Percentiles rank a stretch among this genome's conserved stretches.
phyloP scores from a whole-genome alignment of 345 rosid genomes.

The Noccaea caerulescens region DNA sequence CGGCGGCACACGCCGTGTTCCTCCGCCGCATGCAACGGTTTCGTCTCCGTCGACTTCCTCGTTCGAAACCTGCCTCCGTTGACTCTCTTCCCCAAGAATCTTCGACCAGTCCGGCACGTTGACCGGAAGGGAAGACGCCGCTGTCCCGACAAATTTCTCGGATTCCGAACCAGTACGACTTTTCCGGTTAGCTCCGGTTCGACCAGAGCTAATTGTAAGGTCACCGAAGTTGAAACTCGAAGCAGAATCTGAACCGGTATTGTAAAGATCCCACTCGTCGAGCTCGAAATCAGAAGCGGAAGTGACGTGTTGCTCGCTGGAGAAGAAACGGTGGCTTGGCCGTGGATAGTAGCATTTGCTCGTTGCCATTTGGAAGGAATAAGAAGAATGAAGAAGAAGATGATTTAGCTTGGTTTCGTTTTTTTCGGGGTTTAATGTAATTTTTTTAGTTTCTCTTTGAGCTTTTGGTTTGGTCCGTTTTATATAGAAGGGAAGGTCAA shows the following conservation, averaged over 20 bases:
- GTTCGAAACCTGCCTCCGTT: conserved; percentile 42
- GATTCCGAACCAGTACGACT: conserved; percentile 24
- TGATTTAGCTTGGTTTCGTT: background rate
- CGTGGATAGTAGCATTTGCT: conserved; percentile 65
- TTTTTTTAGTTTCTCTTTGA: background rate
- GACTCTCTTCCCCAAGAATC: conserved; percentile 72
- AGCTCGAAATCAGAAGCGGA: conserved; percentile 65
- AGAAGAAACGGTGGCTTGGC: conserved; percentile 64
- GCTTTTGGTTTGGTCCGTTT: conserved; percentile 3
- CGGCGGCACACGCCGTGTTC: conserved; percentile 67
- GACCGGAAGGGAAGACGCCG: conserved; percentile 66
- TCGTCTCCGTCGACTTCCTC: conserved; percentile 51
- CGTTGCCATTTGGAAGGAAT: conserved; percentile 60
- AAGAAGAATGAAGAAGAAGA: conserved; percentile 21
- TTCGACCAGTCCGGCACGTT: conserved; percentile 97
- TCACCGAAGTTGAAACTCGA: conserved; percentile 49
- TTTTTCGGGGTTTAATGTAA: background rate
- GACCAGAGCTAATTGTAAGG: conserved; percentile 25
- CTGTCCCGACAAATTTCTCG: conserved; percentile 32
- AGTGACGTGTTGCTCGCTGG: conserved; percentile 33
- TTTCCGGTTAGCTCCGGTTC: conserved; percentile 32
- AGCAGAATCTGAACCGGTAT: conserved; percentile 49
- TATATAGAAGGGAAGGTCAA: conserved; percentile 39
- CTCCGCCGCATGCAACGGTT: conserved; percentile 46
- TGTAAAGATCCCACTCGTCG: conserved; percentile 81